phyloP scores from a whole-genome alignment of 805 yeast genomes.

The Torulaspora gathmanii region DNA sequence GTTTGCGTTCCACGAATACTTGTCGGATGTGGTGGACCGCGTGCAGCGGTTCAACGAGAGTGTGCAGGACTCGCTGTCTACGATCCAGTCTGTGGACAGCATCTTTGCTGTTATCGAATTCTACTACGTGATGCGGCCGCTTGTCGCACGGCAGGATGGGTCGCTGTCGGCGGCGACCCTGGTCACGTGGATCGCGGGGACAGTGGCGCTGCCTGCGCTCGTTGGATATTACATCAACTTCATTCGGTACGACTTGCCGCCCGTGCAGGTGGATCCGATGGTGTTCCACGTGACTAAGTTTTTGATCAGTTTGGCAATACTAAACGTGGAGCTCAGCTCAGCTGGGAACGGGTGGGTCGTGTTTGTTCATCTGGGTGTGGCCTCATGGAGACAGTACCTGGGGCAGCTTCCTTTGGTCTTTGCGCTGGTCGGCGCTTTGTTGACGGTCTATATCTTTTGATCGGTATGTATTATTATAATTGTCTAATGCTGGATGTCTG shows the following conservation, averaged over 20 bases:
- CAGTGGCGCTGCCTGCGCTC: conserved; percentile 18
- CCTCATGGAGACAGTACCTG: conserved; percentile 12
- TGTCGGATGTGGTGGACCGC: conserved; percentile 20
- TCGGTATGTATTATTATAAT: conserved; percentile 6
- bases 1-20: conserved; percentile 23
- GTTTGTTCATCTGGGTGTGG: conserved; percentile 3
- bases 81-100: conserved; percentile 21
- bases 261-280: conserved; percentile 31
- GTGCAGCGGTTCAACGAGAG: conserved; percentile 20
- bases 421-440: conserved; percentile 19
- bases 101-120: conserved; percentile 24
- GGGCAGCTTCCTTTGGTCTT: conserved; percentile 26
- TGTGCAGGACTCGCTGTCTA: conserved; percentile 27
- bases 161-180: conserved; percentile 7
- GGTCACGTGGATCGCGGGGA: conserved; percentile 4
- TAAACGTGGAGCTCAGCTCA: conserved; percentile 8
- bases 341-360: conserved; percentile 3
- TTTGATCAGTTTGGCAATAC: conserved; percentile 18
- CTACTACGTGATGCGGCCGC: conserved; percentile 14
- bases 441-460: conserved; percentile 27
- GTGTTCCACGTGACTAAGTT: conserved; percentile 27
- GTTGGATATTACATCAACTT: conserved; percentile 31
- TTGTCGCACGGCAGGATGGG: conserved; percentile 8
- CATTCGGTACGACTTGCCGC: conserved; percentile 27
- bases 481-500: conserved; percentile 1